phyloP scores from a whole-genome alignment of 441 rosid species.

The Pelargonium cotyledonis region DNA sequence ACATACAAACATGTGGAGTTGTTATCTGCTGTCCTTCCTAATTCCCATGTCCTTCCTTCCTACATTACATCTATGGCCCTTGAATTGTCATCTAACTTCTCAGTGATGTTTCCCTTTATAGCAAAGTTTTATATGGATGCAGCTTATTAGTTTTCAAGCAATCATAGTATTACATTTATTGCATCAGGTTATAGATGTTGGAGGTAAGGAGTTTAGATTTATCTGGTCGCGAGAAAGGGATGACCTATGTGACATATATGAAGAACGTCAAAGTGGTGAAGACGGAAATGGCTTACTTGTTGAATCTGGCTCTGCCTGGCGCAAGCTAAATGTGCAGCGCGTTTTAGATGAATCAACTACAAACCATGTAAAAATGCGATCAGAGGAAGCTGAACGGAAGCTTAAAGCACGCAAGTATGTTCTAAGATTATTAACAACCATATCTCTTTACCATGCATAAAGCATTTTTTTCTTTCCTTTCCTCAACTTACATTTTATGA shows the following conservation, averaged over 20 bases:
- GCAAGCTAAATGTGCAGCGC: constrained; percentile 86
- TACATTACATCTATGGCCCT: background rate
- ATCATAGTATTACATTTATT: constrained; percentile 17
- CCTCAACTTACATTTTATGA: no score
- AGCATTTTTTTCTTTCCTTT: no score
- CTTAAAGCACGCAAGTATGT: constrained; percentile 79
- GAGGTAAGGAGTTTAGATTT: constrained; percentile 91
- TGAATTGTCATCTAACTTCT: background rate
- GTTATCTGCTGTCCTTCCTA: background rate
- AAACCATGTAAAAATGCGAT: constrained; percentile 88
- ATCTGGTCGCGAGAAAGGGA: constrained; percentile 89
- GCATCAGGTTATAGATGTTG: constrained; percentile 78
- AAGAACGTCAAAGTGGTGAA: constrained; percentile 71
- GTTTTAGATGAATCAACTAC: constrained; percentile 85
- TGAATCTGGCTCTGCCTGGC: constrained; percentile 96
- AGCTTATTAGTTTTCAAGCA: constrained; percentile 14
- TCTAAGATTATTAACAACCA: constrained; percentile 11
- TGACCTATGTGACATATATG: constrained; percentile 88
- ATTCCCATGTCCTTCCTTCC: background rate
- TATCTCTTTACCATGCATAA: background rate
- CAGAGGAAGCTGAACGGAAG: constrained; percentile 94
- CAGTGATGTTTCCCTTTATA: background rate
- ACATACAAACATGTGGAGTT: background rate
- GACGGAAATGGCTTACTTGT: constrained; percentile 81
- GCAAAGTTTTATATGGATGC: constrained; percentile 1